Conservation (phyloP, 2,329 filamentous ascomycete genomes). For the Sclerotinia borealis region DNA sequence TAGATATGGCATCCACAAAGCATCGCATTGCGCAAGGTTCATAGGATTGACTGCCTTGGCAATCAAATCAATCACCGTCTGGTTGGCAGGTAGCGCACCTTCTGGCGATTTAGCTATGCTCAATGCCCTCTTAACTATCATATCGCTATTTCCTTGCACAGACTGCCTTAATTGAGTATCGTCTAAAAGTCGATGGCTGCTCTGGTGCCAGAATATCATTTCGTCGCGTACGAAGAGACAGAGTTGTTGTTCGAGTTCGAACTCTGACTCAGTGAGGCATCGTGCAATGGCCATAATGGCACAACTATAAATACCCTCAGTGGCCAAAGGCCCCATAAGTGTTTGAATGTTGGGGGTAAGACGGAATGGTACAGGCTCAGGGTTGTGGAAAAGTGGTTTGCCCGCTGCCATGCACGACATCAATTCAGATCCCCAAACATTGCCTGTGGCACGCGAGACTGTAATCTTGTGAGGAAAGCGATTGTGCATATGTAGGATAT, state of each 20-base stretch:
- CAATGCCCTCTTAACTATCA: slow-evolving; percentile 85
- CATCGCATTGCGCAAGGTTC: slow-evolving; percentile 81
- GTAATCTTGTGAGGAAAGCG: slow-evolving; percentile 94
- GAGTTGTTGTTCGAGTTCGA: slow-evolving; percentile 90
- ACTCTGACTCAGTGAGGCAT: slow-evolving; percentile 81
- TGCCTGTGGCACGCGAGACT: slow-evolving; percentile 80
- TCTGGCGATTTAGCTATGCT: slow-evolving; percentile 68
- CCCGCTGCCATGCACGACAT: slow-evolving; percentile 80
- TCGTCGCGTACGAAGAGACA: slow-evolving; percentile 95
- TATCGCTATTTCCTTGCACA: slow-evolving; percentile 80
- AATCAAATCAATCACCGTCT: slow-evolving; percentile 93
- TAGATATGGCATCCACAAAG: slow-evolving; percentile 96
- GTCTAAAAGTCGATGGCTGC: slow-evolving; percentile 60
- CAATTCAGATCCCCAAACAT: slow-evolving; percentile 93
- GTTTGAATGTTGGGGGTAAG: slow-evolving; percentile 94
- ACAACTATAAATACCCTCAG: slow-evolving; percentile 93
- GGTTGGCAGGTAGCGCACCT: slow-evolving; percentile 84
- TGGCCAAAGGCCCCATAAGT: slow-evolving; percentile 90
- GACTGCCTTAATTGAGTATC: slow-evolving; percentile 63
- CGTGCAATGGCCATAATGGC: slow-evolving; percentile 94
- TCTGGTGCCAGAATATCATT: slow-evolving; percentile 95
- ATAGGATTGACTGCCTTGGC: slow-evolving; percentile 89
- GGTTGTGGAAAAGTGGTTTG: slow-evolving; percentile 89
- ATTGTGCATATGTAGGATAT: slow-evolving; percentile 94
- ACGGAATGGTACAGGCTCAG: slow-evolving; percentile 93